Conservation (phyloP, 208 protist genomes). For the Trypanosomatidae sp. region DNA sequence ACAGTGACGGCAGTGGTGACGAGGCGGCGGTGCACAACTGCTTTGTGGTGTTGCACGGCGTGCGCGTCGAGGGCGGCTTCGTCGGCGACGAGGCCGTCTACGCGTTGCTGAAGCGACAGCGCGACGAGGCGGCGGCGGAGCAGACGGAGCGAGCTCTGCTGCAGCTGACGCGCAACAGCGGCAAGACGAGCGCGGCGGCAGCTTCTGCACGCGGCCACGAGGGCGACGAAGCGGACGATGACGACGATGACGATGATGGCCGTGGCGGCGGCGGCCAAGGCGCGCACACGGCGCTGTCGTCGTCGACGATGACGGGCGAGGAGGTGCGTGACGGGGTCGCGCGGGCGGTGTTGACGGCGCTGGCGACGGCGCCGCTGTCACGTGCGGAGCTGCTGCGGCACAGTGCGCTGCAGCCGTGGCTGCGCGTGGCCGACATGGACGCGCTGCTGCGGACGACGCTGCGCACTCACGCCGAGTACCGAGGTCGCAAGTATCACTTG, state of each 20-base stretch:
- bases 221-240: background rate
- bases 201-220: background rate
- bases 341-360: constrained; percentile 21
- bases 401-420: constrained; percentile 16
- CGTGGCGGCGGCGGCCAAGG: background rate
- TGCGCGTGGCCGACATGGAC: constrained; percentile 23
- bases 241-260: background rate
- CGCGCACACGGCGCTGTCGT: background rate
- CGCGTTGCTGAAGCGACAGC: constrained; percentile 16
- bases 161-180: background rate
- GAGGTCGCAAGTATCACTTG: constrained; percentile 43
- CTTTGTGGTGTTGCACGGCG: constrained; percentile 59
- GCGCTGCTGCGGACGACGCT: constrained; percentile 33
- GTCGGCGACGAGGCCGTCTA: constrained; percentile 17
- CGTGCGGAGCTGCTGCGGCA: constrained; percentile 20
- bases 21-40: constrained; percentile 19
- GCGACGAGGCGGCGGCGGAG: constrained; percentile 14
- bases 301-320: constrained; percentile 7
- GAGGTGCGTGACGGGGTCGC: constrained; percentile 18
- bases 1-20: background rate
- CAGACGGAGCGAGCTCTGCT: constrained; percentile 5
- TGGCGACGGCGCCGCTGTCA: constrained; percentile 19
- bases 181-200: background rate
- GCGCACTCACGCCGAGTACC: constrained; percentile 33
- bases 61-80: constrained; percentile 36